Percentiles rank a stretch among this genome's conserved stretches.
Evolutionary conservation across 345 rosid species (phyloP).

Genomic region (Bruguiera sexangula): DNA sequence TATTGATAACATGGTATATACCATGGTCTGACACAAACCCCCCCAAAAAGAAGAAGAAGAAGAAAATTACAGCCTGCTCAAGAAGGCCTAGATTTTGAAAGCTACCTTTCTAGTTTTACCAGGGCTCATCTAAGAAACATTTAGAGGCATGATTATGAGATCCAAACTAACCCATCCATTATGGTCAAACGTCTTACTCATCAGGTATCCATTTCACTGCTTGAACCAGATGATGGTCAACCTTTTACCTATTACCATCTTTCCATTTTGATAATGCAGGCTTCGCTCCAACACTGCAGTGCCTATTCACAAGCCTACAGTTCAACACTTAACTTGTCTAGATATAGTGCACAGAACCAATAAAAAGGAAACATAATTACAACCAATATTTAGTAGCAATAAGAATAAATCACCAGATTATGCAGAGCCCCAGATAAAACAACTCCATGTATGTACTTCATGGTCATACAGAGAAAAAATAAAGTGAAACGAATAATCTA

Average conservation of each 20-base stretch:
- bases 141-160: background rate
- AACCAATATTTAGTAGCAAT: background rate
- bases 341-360: background rate
- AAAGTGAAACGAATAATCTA: no score
- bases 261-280: background rate
- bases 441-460: background rate
- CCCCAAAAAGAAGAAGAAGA: no score
- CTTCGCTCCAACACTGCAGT: background rate
- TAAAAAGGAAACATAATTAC: background rate
- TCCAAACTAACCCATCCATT: background rate
- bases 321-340: background rate
- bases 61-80: no score
- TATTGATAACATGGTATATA: no score
- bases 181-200: background rate
- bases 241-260: background rate
- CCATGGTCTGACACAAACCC: no score
- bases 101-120: no score
- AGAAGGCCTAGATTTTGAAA: no score
- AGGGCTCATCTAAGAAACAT: background rate
- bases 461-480: no score
- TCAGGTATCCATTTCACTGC: background rate
- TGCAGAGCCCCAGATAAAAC: background rate
- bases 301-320: background rate
- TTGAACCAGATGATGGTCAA: background rate
- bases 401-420: background rate